phyloP scores from a whole-genome alignment of 202 grass and related monocot genomes.

The Brachypodium distachyon region DNA sequence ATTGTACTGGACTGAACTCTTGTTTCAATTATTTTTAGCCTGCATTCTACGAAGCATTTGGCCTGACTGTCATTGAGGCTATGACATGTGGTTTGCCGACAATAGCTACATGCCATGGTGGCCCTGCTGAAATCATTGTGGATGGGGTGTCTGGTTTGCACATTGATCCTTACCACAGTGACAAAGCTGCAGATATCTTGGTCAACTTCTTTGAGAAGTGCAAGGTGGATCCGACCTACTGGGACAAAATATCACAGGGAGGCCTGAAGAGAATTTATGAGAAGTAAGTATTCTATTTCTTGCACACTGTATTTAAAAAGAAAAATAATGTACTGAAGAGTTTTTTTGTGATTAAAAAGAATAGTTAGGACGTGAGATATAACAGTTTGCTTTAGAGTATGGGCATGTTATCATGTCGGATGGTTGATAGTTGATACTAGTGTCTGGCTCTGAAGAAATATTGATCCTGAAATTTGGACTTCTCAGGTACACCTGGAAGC shows the following conservation, averaged over 20 bases:
- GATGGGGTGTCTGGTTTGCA: conserved; percentile 81
- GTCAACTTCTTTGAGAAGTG: conserved; percentile 82
- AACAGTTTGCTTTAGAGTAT: too few relatives aligned
- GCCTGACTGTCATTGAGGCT: conserved; percentile 73
- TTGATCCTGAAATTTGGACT: conserved; percentile 4
- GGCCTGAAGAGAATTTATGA: conserved; percentile 81
- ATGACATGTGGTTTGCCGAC: conserved; percentile 93
- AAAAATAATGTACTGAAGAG: neutral
- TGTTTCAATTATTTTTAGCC: conserved; percentile 32
- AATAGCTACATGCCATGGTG: conserved; percentile 84
- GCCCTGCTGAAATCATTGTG: conserved; percentile 86
- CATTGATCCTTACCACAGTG: conserved; percentile 88
- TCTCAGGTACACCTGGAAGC: conserved; percentile 94
- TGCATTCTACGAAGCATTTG: conserved; percentile 88
- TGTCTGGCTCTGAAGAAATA: neutral
- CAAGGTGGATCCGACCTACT: conserved; percentile 52
- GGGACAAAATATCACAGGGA: conserved; percentile 74
- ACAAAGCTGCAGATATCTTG: conserved; percentile 71
- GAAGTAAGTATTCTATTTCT: conserved; percentile 31
- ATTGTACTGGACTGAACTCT: neutral
- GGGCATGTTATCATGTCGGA: neutral
- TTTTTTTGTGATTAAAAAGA: too few relatives aligned
- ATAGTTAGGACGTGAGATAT: too few relatives aligned
- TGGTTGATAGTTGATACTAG: neutral
- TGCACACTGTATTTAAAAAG: neutral